These are phyloP conservation scores for Mucor velutinosus DNA, from an alignment of 371 early-diverging fungal species.

Conservation along the genomic window DNA sequence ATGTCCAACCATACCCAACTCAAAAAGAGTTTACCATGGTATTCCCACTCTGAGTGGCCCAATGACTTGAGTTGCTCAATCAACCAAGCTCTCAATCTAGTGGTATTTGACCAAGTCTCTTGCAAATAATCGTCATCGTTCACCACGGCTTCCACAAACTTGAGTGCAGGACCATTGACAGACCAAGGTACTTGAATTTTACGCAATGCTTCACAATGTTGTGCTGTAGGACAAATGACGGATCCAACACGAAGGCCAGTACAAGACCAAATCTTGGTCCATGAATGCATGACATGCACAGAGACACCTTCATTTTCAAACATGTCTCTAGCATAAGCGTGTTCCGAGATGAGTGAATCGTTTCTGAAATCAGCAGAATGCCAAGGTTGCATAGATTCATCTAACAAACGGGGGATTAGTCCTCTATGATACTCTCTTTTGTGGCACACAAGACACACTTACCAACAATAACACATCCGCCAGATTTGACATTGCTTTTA, in stretches of 20 bases:
- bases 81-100: conserved; percentile 64
- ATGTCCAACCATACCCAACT: conserved; percentile 89
- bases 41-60: conserved; percentile 57
- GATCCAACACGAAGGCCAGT: conserved; percentile 88
- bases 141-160: conserved; percentile 79
- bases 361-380: conserved; percentile 71
- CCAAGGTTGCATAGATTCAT: conserved; percentile 93
- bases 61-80: conserved; percentile 53
- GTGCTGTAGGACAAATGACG: conserved; percentile 77
- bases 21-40: conserved; percentile 73
- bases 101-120: conserved; percentile 76
- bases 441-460: background rate
- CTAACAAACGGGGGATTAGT: conserved; percentile 23
- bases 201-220: conserved; percentile 68
- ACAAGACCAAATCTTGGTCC: conserved; percentile 93
- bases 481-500: conserved; percentile 60
- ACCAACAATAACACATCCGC: conserved; percentile 77
- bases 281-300: conserved; percentile 85
- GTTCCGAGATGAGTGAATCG: conserved; percentile 74
- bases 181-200: conserved; percentile 87
- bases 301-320: conserved; percentile 65
- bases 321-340: conserved; percentile 58
- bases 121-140: conserved; percentile 67
- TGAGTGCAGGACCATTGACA: conserved; percentile 82
- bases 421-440: background rate